Base-by-base conservation (phyloP, 2,329 filamentous ascomycete species). In the Trichoderma atroviride region DNA sequence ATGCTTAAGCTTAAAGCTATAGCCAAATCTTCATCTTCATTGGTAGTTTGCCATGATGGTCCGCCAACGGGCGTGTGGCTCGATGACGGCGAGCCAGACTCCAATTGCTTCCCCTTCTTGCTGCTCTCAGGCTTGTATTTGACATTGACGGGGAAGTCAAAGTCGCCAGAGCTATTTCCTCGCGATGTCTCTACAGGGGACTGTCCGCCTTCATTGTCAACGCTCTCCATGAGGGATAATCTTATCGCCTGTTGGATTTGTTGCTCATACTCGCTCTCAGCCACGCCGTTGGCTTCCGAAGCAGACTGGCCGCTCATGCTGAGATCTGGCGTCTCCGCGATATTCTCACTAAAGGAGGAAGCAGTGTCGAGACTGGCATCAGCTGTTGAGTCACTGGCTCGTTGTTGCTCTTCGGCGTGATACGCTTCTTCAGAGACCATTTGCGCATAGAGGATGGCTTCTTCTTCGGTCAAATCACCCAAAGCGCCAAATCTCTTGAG, bases 401-500 rank as follows among this genome's bases (percentile, higher is more conserved):
- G 84, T 5, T 84, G 84, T 73, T 86, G 84, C 77, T 89, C 85
- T 33, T 90, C 87, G n/a, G 80, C 74, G 47, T 83, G 77, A 69
- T 86, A 88, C 0, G 86, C 79, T 75, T 91, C 89, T 71, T 88
- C 84, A 0, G 89, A 91, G 7, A 91, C 81, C 83, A 91, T 88
- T 75, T 89, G 87, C 0, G 88, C 89, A 73, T 91, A 91, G 40
- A 81, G 83, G 24, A 91, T 72, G 22, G 88, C 86, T 74, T 91
- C 89, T 74, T 91, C 88, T 72, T 91, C 89, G 2, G 84, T 90
- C 71, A 91, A 77, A 33, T 89, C 88, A 3, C 83, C 87, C 1
- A 97, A 81, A 0, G 79, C 78, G 40, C 94, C 93, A 75, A 97
- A 99, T 43, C 95, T 89, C 35, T 88, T 89, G 43, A 88, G 91